These are phyloP conservation scores for Cylindrotheca closterium DNA, from an alignment of 108 stramenopile genomes.

Conservation along the genomic window DNA sequence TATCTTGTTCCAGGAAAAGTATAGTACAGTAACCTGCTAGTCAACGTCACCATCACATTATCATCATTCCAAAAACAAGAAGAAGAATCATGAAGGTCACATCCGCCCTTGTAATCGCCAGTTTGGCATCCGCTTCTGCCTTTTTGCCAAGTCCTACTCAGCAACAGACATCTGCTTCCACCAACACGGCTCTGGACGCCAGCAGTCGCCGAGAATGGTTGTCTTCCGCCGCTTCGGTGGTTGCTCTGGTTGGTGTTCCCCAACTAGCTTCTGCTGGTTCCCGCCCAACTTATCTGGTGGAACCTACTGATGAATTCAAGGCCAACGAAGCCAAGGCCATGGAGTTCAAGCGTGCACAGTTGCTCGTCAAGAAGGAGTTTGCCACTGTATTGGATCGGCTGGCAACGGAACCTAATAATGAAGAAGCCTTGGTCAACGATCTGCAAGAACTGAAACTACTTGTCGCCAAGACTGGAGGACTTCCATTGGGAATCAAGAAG, in stretches of 20 bases:
- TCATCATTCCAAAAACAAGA: too few species aligned
- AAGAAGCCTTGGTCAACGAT: constrained; percentile 52
- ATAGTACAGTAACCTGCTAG: too few species aligned
- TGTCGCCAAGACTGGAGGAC: constrained; percentile 55
- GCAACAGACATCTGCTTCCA: background rate
- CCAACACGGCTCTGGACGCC: constrained; percentile 9
- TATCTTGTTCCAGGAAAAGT: too few species aligned
- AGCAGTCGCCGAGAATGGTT: constrained; percentile 19
- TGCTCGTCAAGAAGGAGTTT: constrained; percentile 63
- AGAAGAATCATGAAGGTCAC: background rate
- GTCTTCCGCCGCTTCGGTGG: constrained; percentile 13
- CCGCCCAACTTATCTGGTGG: constrained; percentile 68
- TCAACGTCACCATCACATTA: too few species aligned
- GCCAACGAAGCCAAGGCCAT: constrained; percentile 74
- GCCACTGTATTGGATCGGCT: constrained; percentile 50
- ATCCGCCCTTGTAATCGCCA: background rate
- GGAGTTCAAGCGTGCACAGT: constrained; percentile 73
- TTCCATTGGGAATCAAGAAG: constrained; percentile 84
- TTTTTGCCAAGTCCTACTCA: background rate
- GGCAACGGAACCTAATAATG: constrained; percentile 48
- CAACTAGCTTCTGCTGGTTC: constrained; percentile 20
- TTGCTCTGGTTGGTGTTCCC: background rate
- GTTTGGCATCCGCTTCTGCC: background rate
- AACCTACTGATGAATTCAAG: constrained; percentile 88
- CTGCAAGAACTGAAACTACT: constrained; percentile 50